Evolutionary conservation across 306 rosid species (phyloP).

Genomic region (Glycine latifolia): DNA sequence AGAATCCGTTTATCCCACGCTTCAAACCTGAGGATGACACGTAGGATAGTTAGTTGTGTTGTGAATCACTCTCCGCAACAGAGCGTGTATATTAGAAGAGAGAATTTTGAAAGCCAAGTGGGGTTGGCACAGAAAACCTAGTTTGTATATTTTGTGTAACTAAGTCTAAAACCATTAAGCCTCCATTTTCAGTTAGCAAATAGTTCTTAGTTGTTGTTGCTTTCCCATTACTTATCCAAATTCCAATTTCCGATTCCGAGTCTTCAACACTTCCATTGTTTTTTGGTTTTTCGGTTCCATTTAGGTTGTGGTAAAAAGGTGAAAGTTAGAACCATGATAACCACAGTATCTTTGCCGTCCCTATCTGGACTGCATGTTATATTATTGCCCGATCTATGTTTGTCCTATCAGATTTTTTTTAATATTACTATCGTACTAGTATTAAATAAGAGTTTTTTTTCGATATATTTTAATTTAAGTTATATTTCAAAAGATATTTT

Average conservation of each 20-base stretch:
- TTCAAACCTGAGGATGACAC: not conserved
- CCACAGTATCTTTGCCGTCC: not conserved
- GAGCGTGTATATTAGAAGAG: not conserved
- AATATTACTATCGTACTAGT: too few species aligned
- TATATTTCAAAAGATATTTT: too few species aligned
- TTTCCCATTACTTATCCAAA: slow-evolving; percentile 19
- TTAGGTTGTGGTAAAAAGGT: slow-evolving; percentile 1
- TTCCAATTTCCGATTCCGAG: slow-evolving; percentile 1
- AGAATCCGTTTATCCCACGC: not conserved
- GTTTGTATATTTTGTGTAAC: not conserved
- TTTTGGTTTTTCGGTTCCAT: slow-evolving; percentile 3
- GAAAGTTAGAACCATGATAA: slow-evolving; percentile 14
- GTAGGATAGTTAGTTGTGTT: not conserved
- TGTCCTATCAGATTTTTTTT: not conserved
- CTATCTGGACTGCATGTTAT: not conserved
- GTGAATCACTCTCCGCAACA: not conserved
- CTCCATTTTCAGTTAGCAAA: not conserved
- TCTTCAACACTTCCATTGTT: not conserved
- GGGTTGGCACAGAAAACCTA: slow-evolving; percentile 26
- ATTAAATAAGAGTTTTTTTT: too few species aligned
- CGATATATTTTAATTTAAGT: too few species aligned
- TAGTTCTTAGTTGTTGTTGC: slow-evolving; percentile 2
- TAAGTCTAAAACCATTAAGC: not conserved
- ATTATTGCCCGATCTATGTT: slow-evolving; percentile 1
- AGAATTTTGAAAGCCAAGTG: not conserved